phyloP scores from a whole-genome alignment of 2,329 filamentous ascomycete genomes.

The Ophiocordyceps camponoti-leonardi region DNA sequence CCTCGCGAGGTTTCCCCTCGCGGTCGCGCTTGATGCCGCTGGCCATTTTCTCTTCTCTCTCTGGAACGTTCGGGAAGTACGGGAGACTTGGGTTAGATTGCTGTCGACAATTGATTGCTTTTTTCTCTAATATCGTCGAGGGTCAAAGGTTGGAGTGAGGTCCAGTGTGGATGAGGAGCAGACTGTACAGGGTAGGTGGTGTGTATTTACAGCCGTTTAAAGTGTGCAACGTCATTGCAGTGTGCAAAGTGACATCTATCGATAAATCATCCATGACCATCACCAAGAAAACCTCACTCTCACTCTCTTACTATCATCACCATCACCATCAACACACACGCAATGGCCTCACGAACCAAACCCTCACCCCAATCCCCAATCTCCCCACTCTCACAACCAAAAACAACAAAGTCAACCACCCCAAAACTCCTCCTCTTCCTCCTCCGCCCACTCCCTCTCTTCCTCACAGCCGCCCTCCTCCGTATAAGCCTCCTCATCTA shows the following conservation, averaged over 20 bases:
- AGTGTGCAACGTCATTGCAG: too few species aligned
- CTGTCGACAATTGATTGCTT: not conserved
- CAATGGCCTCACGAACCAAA: not conserved
- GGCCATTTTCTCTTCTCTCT: not conserved
- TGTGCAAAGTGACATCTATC: too few species aligned
- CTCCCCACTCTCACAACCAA: not conserved
- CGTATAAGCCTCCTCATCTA: constrained; percentile 65
- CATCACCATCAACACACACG: too few species aligned
- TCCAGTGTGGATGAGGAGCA: not conserved
- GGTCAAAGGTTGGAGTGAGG: not conserved
- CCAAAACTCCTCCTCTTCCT: constrained; percentile 5
- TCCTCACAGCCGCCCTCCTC: constrained; percentile 41
- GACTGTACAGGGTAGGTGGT: not conserved
- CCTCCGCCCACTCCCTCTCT: constrained; percentile 31
- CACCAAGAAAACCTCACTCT: too few species aligned
- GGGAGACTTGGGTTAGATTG: not conserved
- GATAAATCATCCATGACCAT: too few species aligned
- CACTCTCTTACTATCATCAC: not conserved
- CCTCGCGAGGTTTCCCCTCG: constrained; percentile 25
- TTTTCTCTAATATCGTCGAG: too few species aligned
- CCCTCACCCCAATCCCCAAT: not conserved
- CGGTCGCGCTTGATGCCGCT: constrained; percentile 34
- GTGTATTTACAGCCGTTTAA: too few species aligned
- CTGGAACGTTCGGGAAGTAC: not conserved
- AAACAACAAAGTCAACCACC: not conserved